Evolutionary conservation across 179 eudicot genomes (phyloP).

Genomic region (Heliamphora pulchella): DNA sequence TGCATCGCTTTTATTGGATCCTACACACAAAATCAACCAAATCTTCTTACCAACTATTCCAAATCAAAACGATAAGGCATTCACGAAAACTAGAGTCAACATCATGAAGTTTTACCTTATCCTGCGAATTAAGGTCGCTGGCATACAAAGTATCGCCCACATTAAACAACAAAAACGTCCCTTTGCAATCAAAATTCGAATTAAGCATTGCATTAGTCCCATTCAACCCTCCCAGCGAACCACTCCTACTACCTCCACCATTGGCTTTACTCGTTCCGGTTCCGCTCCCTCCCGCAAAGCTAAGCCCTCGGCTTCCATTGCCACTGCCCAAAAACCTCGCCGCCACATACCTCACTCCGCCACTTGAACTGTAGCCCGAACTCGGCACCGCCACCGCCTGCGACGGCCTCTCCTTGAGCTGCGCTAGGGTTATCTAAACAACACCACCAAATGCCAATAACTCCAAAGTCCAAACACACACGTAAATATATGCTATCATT

Average conservation of each 20-base stretch:
- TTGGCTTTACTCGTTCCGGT: constrained; percentile 34
- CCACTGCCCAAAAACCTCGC: constrained; percentile 55
- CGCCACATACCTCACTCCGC: constrained; percentile 82
- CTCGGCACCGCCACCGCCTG: constrained; percentile 34
- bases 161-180: constrained; percentile 74
- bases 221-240: constrained; percentile 39
- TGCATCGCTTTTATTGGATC: constrained; percentile 83
- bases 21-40: constrained; percentile 34
- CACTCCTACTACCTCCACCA: constrained; percentile 50
- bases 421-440: constrained; percentile 65
- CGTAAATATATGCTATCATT: neutral
- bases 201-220: constrained; percentile 39
- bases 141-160: constrained; percentile 81
- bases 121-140: constrained; percentile 75
- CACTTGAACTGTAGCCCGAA: constrained; percentile 48
- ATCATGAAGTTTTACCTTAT: constrained; percentile 51
- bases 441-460: neutral
- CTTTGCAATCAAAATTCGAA: constrained; percentile 79
- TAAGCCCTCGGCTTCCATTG: constrained; percentile 56
- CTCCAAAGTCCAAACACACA: neutral
- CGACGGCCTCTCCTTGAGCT: constrained; percentile 58
- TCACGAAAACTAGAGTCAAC: constrained; percentile 16
- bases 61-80: neutral
- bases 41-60: neutral
- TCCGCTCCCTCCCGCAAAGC: constrained; percentile 46